Evolutionary conservation across 2,329 filamentous ascomycete species (phyloP), one percentile per base, ranked within the genome.

Genomic region (Clarireedia homoeocarpa): DNA sequence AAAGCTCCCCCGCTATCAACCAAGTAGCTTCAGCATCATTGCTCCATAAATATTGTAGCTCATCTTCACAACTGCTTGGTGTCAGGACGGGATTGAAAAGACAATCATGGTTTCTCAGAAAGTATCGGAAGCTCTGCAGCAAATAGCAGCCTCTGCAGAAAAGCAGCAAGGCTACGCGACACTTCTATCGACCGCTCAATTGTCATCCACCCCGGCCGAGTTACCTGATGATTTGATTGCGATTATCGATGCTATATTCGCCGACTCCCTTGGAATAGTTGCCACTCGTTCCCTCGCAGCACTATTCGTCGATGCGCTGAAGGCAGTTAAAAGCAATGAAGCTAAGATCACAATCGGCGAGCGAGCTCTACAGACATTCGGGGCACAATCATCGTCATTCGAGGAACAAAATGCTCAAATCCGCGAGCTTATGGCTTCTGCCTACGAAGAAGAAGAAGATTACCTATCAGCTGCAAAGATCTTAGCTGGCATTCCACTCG

Each of bases 391-490:
- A 72, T 87, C 69, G 34, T 88, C 86, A 2, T 94, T 90, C 67
- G 84, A 94, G 71, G 91, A 97, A 70, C 90, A 95, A 71, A 84
- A 88, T 65, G 88, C 87, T 5, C 77, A 82, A 46, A 78, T 96
- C 53, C 88, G 91, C 61, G 84, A 92, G 67, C 81, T 91, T 53
- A 78, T 96, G 17, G 91, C 92, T 20, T 83, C 88, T 58, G 89
- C 90, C 12, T 86, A 94, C 74, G 91, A 97, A 72, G 74, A 75
- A 56, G 83, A 88, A 62, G 89, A 96, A 49, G 89, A 96, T 70
- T 95, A 87, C 71, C 74, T 80, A 23, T 81, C 81, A 30, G 91
- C 92, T 0, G 94, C 94, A 27, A 84, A 85, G 68, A 78, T 82
- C 9, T 80, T 99, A 6, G 83, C 89, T 66, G 86, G 85, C 39